Evolutionary conservation across 371 early-diverging fungal species (phyloP).

Genomic region (Choanephora cucurbitarum): DNA sequence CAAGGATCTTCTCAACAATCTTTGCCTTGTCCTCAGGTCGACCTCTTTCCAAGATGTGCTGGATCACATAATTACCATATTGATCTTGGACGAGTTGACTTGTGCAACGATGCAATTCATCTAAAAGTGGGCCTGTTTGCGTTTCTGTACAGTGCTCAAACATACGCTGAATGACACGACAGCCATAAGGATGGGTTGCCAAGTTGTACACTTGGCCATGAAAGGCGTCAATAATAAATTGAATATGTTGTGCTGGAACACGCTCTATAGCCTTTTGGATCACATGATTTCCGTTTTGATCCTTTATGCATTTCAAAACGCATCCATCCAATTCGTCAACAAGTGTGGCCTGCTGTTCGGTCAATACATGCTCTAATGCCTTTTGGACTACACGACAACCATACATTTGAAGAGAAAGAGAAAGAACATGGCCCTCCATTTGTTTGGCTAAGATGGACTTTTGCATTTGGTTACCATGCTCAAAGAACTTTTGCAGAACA

Average conservation of each 20-base stretch:
- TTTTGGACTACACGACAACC: constrained; percentile 99
- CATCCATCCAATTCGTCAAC: constrained; percentile 92
- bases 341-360: constrained; percentile 87
- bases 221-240: constrained; percentile 96
- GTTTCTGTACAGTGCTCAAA: constrained; percentile 96
- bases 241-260: constrained; percentile 87
- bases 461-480: constrained; percentile 88
- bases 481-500: constrained; percentile 99
- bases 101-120: constrained; percentile 90
- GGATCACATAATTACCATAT: constrained; percentile 98
- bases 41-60: constrained; percentile 97
- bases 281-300: constrained; percentile 99
- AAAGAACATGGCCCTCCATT: constrained; percentile 94
- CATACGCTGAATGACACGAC: constrained; percentile 99
- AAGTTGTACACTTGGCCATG: constrained; percentile 93
- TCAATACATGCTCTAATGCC: constrained; percentile 91
- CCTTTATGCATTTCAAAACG: constrained; percentile 97
- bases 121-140: constrained; percentile 75
- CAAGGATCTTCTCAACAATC: constrained; percentile 88
- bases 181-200: constrained; percentile 99
- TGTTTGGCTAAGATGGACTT: constrained; percentile 83
- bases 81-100: constrained; percentile 96
- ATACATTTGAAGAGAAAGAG: constrained; percentile 98
- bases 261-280: constrained; percentile 99
- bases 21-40: constrained; percentile 79